These are phyloP conservation scores for Eutrema salsugineum DNA, from an alignment of 441 rosid genomes.

Conservation along the genomic window DNA sequence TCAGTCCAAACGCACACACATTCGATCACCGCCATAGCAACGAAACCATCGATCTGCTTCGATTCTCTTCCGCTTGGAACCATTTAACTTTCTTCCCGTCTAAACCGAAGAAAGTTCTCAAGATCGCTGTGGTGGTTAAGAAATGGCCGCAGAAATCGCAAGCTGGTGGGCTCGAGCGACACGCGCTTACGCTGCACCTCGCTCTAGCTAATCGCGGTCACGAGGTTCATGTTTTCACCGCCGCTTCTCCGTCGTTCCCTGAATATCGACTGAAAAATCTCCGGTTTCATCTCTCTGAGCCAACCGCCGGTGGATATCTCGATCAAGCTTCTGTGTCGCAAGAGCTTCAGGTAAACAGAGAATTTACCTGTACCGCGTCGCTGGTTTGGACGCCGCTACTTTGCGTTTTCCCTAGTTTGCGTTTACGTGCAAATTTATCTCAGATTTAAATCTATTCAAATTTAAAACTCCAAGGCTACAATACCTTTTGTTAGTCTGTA, in stretches of 20 bases:
- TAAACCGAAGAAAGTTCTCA: slow-evolving; percentile 45
- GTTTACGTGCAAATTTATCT: background rate
- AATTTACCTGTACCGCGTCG: background rate
- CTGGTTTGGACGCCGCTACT: background rate
- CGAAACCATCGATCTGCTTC: slow-evolving; percentile 52
- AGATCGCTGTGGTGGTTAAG: slow-evolving; percentile 79
- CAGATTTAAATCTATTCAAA: background rate
- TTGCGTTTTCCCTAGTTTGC: background rate
- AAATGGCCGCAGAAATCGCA: slow-evolving; percentile 84
- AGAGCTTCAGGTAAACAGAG: slow-evolving; percentile 40
- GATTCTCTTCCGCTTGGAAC: slow-evolving; percentile 69
- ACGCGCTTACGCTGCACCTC: slow-evolving; percentile 82
- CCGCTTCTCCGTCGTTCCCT: slow-evolving; percentile 50
- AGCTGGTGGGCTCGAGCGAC: slow-evolving; percentile 89
- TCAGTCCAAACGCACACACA: slow-evolving; percentile 16
- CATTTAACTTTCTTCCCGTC: slow-evolving; percentile 51
- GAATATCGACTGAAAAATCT: slow-evolving; percentile 44
- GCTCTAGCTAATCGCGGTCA: slow-evolving; percentile 82
- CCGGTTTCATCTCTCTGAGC: slow-evolving; percentile 67
- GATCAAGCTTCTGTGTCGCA: slow-evolving; percentile 68
- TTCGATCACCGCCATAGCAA: slow-evolving; percentile 24
- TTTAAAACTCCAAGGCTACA: background rate
- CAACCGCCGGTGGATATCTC: slow-evolving; percentile 74
- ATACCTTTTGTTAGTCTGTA: background rate
- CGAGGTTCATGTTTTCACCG: slow-evolving; percentile 83